Evolutionary conservation across 352 stramenopile species (phyloP), one percentile per base, ranked within the genome.

Genomic region (Phytophthora podocarpi): DNA sequence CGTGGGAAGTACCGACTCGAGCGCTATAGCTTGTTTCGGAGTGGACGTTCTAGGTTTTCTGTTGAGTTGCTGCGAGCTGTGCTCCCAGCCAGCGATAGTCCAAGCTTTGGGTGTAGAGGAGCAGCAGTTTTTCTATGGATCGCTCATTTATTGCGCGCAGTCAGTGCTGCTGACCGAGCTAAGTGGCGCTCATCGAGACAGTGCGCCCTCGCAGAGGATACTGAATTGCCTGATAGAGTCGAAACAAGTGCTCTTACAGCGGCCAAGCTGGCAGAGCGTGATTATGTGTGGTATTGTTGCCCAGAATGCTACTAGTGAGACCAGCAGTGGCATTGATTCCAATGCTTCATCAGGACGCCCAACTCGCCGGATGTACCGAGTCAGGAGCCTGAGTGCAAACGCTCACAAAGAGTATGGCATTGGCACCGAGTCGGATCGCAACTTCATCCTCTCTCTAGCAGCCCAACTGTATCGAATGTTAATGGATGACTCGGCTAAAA

Each of bases 91-190:
- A 8, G 54, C 61, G 4, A 60, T 82, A 12, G 59, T 23, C 0
- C 72, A 83, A 51, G 24, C 74, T 1, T 24, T 94, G 16, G 80
- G 82, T 6, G 41, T 46, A 0, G 82, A 90, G 26, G 67, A 82
- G 11, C 80, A 90, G 23, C 85, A 86, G 13, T 91, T 91, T 34
- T 88, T 92, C 56, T 90, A 89, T 45, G 73, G 77, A 2, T 76
- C 70, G 5, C 56, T 94, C 4, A 74, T 94, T 11, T 94, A 90
- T 43, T 88, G 70, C 20, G 57, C 64, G 1, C 82, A 94, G 60
- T 71, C 57, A 0, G 76, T 84, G 7, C 12, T 90, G 1, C 42
- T 94, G 23, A 85, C 67, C 36, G 82, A 90, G 28, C 46, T 94
- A 10, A 71, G 64, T 26, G 71, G 74, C n/a, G 40, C 56, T 8